Conservation (phyloP, 1,139 yeast genomes). For the Suhomyces choctaworum region DNA sequence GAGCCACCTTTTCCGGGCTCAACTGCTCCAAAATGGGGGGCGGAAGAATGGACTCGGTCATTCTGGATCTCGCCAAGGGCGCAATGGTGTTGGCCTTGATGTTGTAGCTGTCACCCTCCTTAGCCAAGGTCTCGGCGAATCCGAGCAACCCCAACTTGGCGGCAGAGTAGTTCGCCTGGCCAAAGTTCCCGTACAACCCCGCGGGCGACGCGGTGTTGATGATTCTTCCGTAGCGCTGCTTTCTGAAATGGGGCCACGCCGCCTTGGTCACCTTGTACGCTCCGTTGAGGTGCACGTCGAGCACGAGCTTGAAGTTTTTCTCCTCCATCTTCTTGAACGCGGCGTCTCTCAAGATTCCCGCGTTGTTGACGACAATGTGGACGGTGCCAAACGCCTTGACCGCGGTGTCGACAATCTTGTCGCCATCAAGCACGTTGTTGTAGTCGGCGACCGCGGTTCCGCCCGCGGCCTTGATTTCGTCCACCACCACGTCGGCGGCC, state of each 20-base stretch:
- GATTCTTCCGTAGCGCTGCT: conserved; percentile 85
- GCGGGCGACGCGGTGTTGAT: conserved; percentile 96
- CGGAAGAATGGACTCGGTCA: conserved; percentile 91
- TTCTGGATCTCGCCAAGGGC: conserved; percentile 91
- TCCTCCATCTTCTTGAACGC: conserved; percentile 81
- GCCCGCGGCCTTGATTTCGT: conserved; percentile 73
- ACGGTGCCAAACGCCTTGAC: conserved; percentile 85
- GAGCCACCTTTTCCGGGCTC: conserved; percentile 87
- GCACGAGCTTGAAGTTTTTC: conserved; percentile 74
- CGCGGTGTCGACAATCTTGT: conserved; percentile 82
- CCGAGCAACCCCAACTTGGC: conserved; percentile 92
- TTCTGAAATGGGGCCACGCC: conserved; percentile 88
- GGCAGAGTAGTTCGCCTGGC: conserved; percentile 94
- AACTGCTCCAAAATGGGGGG: conserved; percentile 78
- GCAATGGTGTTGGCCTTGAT: conserved; percentile 86
- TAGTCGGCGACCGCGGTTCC: conserved; percentile 93
- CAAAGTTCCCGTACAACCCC: conserved; percentile 94
- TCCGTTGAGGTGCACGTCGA: conserved; percentile 88
- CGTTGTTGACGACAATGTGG: conserved; percentile 88
- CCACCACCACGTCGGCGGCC: conserved; percentile 89
- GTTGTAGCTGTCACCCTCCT: conserved; percentile 86
- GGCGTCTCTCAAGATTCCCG: conserved; percentile 84
- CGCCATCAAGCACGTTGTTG: conserved; percentile 88
- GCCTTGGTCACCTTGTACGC: conserved; percentile 84
- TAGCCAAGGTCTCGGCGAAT: conserved; percentile 89